phyloP scores from a whole-genome alignment of 805 yeast species.

The Pichia phayaonensis region DNA sequence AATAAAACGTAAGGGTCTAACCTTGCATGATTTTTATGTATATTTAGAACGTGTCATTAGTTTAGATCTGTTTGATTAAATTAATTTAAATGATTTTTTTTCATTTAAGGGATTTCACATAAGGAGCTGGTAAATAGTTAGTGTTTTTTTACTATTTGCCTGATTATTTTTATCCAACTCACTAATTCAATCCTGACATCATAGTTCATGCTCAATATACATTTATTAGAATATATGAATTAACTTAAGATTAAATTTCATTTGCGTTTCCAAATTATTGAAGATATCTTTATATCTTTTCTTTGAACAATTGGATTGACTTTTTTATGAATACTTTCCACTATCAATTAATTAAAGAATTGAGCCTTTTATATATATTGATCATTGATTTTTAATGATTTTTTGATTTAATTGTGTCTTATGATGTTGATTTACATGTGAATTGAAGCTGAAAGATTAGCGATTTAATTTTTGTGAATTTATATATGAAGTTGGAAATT shows the following conservation, averaged over 20 bases:
- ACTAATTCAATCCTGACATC: constrained; percentile 4
- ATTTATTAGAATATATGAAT: background rate
- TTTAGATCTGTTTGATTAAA: background rate
- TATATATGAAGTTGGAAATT: background rate
- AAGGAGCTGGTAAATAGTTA: background rate
- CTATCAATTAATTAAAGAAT: background rate
- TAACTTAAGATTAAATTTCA: too few species aligned
- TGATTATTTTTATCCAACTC: background rate
- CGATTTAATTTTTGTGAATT: background rate
- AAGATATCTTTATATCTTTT: constrained; percentile 4
- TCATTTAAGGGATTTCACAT: constrained; percentile 1
- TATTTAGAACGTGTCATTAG: constrained; percentile 5
- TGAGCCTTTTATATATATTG: background rate
- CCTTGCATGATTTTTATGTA: background rate
- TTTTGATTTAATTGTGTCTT: background rate
- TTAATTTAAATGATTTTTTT: background rate
- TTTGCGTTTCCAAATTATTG: background rate
- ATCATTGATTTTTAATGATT: background rate
- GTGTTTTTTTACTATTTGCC: too few species aligned
- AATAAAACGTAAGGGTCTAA: background rate
- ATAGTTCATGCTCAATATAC: constrained; percentile 7
- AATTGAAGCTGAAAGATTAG: background rate
- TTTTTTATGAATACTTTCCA: background rate
- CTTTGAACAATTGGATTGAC: background rate
- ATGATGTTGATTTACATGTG: background rate